phyloP scores from a whole-genome alignment of 106 monocot species.

The Allium fistulosum region DNA sequence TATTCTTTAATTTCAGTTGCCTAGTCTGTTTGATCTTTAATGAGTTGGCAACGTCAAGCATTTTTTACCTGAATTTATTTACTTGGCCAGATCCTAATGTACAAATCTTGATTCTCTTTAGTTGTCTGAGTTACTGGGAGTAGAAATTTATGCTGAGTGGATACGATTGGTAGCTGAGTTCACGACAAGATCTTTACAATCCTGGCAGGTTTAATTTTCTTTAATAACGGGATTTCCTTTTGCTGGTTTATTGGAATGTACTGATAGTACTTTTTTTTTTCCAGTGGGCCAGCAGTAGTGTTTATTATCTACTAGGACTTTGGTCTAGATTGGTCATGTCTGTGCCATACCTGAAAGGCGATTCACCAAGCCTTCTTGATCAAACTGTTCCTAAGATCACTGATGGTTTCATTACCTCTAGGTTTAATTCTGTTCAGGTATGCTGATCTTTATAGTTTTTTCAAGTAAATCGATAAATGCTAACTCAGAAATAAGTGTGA shows the following conservation, averaged over 20 bases:
- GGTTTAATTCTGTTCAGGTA: conserved; percentile 96
- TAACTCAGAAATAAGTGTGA: conserved; percentile 6
- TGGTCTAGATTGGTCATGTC: conserved; percentile 99
- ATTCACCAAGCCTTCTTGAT: conserved; percentile 81
- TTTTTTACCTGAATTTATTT: background rate
- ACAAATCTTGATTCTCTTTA: conserved; percentile 12
- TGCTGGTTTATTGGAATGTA: background rate
- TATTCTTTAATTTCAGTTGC: background rate
- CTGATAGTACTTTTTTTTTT: background rate
- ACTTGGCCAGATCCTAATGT: background rate
- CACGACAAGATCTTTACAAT: conserved; percentile 83
- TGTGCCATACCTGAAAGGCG: conserved; percentile 92
- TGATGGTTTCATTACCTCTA: conserved; percentile 93
- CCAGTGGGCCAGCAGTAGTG: conserved; percentile 96
- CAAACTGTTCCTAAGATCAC: conserved; percentile 96
- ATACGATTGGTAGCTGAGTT: conserved; percentile 85
- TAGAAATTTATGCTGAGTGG: conserved; percentile 93
- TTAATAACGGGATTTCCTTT: background rate
- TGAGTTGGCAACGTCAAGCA: background rate
- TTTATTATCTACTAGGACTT: conserved; percentile 90
- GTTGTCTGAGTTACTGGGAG: conserved; percentile 83
- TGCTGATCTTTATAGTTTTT: background rate
- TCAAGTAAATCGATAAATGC: background rate
- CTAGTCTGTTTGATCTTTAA: background rate
- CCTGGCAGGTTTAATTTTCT: conserved; percentile 82